Conservation (phyloP, 352 stramenopile species). For the Globisporangium echinulatum region DNA sequence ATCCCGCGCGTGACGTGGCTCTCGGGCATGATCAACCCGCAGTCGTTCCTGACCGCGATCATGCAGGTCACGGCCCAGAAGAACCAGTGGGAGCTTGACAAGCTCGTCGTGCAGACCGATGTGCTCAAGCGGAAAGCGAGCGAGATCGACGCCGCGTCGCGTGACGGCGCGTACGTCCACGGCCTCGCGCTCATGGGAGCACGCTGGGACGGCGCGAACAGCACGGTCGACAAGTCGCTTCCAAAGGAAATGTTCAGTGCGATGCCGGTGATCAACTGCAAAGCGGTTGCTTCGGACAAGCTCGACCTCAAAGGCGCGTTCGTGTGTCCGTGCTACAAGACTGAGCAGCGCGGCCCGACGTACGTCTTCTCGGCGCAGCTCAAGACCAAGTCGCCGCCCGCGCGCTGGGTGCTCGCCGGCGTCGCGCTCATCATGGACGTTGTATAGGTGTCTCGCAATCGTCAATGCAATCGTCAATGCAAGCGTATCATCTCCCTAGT, state of each 20-base stretch:
- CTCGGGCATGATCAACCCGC: constrained; percentile 93
- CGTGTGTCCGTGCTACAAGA: constrained; percentile 97
- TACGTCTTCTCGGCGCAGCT: constrained; percentile 98
- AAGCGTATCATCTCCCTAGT: too few relatives aligned
- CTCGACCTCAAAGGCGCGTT: constrained; percentile 93
- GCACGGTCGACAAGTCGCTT: constrained; percentile 91
- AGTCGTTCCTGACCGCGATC: constrained; percentile 96
- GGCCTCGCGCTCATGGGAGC: constrained; percentile 95
- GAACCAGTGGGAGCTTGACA: constrained; percentile 95
- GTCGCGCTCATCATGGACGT: constrained; percentile 96
- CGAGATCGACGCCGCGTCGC: constrained; percentile 85
- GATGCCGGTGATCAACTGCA: constrained; percentile 98
- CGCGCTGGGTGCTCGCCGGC: constrained; percentile 93
- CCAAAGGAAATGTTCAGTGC: constrained; percentile 98
- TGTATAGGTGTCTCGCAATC: constrained; percentile 15
- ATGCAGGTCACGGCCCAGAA: constrained; percentile 97
- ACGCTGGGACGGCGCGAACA: constrained; percentile 90
- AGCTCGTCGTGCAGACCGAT: constrained; percentile 96
- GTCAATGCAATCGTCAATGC: too few relatives aligned
- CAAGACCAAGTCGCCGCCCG: constrained; percentile 93
- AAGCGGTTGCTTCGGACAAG: constrained; percentile 93
- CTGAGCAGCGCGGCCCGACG: constrained; percentile 92
- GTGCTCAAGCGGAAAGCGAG: constrained; percentile 92
- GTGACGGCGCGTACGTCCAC: constrained; percentile 94
- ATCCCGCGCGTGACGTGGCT: constrained; percentile 96